phyloP scores from a whole-genome alignment of 2,329 filamentous ascomycete species.

The Cladophialophora immunda region DNA sequence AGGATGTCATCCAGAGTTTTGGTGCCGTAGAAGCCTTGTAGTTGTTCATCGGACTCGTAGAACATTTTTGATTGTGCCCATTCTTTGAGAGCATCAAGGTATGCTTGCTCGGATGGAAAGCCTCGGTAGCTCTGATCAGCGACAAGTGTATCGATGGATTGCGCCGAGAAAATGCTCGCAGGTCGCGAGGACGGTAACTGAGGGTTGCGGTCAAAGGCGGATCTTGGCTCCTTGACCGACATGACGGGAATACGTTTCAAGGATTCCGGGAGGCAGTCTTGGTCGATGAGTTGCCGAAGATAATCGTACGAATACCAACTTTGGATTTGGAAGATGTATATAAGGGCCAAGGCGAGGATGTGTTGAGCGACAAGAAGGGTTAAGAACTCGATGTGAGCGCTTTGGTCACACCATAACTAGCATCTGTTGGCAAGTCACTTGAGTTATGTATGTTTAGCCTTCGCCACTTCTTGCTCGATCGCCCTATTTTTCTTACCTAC shows the following conservation, averaged over 20 bases:
- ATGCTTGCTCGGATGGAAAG: conserved; percentile 33
- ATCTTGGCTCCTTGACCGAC: conserved; percentile 15
- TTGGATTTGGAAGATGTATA: not conserved
- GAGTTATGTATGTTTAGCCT: not conserved
- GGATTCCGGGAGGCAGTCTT: not conserved
- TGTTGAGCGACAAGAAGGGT: not conserved
- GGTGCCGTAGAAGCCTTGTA: conserved; percentile 35
- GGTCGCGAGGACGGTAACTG: conserved; percentile 33
- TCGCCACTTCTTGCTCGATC: conserved; percentile 1
- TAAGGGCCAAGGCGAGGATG: not conserved
- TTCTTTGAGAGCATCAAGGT: conserved; percentile 30
- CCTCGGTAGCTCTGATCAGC: conserved; percentile 33
- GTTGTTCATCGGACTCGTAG: conserved; percentile 26
- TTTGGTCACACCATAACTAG: not conserved
- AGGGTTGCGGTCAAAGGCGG: conserved; percentile 15
- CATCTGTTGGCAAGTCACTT: not conserved
- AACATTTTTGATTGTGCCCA: conserved; percentile 34
- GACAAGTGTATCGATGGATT: conserved; percentile 57
- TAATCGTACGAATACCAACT: not conserved
- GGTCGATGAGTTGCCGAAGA: not conserved
- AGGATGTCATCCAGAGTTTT: conserved; percentile 33
- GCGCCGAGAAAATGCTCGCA: conserved; percentile 58
- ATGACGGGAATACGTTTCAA: not conserved
- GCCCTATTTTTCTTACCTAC: not conserved
- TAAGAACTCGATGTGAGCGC: not conserved